phyloP scores from a whole-genome alignment of 768 basidiomycete genomes.

The Suillus lakei region DNA sequence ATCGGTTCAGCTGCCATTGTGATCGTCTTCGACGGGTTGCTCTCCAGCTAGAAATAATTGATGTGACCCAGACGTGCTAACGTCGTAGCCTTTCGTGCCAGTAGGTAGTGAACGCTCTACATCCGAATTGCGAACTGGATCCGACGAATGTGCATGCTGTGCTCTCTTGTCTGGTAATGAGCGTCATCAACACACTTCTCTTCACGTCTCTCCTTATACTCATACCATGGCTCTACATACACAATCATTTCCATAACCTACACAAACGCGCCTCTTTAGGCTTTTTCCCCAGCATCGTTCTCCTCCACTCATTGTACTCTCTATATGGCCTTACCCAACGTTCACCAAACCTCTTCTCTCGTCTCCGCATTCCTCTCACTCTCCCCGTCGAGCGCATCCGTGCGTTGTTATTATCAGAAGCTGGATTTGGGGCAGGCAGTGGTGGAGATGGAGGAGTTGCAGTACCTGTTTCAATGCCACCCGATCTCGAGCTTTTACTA shows the following conservation, averaged over 20 bases:
- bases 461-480: conserved; percentile 40
- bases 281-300: conserved; percentile 45
- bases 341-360: conserved; percentile 66
- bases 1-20: too few relatives aligned
- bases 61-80: too few relatives aligned
- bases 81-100: too few relatives aligned
- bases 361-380: conserved; percentile 57
- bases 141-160: not conserved
- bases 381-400: conserved; percentile 58
- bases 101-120: too few relatives aligned
- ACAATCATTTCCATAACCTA: conserved; percentile 14
- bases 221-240: conserved; percentile 17
- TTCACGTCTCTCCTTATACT: conserved; percentile 15
- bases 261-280: conserved; percentile 13
- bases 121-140: conserved; percentile 6
- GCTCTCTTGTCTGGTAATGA: not conserved
- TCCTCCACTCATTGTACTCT: conserved; percentile 56
- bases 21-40: too few relatives aligned
- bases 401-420: conserved; percentile 46
- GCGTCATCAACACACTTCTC: not conserved
- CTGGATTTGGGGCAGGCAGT: conserved; percentile 38
- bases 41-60: too few relatives aligned
- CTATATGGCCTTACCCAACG: conserved; percentile 50
- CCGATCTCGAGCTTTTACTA: conserved; percentile 55
- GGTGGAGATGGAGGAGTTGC: conserved; percentile 14